Evolutionary conservation across 371 early-diverging fungal genomes (phyloP).

Genomic region (Rhizopus arrhizus): DNA sequence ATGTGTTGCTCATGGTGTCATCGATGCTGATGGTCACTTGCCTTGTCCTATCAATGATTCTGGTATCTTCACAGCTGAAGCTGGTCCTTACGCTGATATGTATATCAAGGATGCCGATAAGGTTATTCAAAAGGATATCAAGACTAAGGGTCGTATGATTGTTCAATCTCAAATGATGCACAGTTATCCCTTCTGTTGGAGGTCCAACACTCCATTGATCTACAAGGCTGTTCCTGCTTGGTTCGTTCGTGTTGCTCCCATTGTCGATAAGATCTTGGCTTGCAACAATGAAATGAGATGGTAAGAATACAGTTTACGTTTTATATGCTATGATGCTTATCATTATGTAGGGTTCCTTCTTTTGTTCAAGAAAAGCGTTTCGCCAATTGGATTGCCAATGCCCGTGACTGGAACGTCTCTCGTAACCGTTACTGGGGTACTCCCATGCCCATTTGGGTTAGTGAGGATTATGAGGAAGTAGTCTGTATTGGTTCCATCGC

Average conservation of each 20-base stretch:
- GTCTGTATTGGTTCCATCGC: slow-evolving; percentile 96
- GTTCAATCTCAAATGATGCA: slow-evolving; percentile 89
- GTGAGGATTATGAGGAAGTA: slow-evolving; percentile 91
- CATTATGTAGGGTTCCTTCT: slow-evolving; percentile 78
- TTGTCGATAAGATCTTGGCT: slow-evolving; percentile 84
- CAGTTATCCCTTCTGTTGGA: slow-evolving; percentile 97
- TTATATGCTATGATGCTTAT: neutral
- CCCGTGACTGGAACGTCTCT: slow-evolving; percentile 99
- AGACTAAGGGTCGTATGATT: slow-evolving; percentile 82
- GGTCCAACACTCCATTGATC: slow-evolving; percentile 99
- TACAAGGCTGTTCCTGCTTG: slow-evolving; percentile 99
- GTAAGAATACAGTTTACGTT: neutral
- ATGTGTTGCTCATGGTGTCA: slow-evolving; percentile 83
- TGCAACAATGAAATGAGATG: slow-evolving; percentile 84
- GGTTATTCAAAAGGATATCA: slow-evolving; percentile 90
- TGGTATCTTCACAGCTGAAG: slow-evolving; percentile 86
- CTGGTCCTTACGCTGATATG: slow-evolving; percentile 85
- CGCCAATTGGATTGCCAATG: slow-evolving; percentile 98
- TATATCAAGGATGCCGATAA: slow-evolving; percentile 99
- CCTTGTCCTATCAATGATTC: slow-evolving; percentile 97
- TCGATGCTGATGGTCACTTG: slow-evolving; percentile 83
- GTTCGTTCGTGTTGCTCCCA: slow-evolving; percentile 95
- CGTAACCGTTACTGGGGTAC: slow-evolving; percentile 99
- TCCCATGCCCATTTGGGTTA: slow-evolving; percentile 99
- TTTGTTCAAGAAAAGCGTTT: slow-evolving; percentile 98